phyloP scores from a whole-genome alignment of 176 grass and related monocot genomes.

The Panicum miliaceum region DNA sequence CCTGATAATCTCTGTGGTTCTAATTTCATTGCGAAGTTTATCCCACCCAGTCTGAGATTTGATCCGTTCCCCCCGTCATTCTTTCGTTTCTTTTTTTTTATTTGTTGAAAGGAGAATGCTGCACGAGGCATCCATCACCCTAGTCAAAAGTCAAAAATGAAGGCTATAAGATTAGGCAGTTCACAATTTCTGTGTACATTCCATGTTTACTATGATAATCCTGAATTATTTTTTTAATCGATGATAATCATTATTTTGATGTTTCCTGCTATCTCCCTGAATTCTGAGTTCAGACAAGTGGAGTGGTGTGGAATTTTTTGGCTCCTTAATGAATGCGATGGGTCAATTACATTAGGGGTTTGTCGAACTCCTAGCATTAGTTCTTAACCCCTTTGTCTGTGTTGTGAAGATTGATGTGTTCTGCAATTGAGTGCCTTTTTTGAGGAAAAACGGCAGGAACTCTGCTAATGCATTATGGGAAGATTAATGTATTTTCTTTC shows the following conservation, averaged over 20 bases:
- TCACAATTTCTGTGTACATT: not conserved
- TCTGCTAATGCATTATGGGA: not conserved
- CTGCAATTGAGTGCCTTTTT: not conserved
- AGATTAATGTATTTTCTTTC: not conserved
- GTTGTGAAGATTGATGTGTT: not conserved
- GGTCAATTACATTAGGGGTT: not conserved
- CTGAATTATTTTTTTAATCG: not conserved
- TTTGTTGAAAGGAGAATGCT: not conserved
- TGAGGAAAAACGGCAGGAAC: not conserved
- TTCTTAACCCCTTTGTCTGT: not conserved
- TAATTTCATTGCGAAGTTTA: not conserved
- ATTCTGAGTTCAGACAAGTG: not conserved
- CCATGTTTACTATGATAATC: not conserved
- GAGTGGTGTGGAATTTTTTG: not conserved
- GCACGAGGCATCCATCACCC: not conserved
- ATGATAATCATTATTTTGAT: too few relatives aligned
- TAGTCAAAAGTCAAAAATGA: not conserved
- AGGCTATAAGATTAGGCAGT: not conserved
- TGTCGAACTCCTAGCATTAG: not conserved
- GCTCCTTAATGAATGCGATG: not conserved
- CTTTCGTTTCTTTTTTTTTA: not conserved
- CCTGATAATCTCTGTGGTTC: not conserved
- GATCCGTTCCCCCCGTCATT: not conserved
- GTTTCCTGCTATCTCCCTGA: not conserved
- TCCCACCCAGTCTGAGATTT: not conserved